These are phyloP conservation scores for Lantana camara DNA, from an alignment of 257 asterid genomes.

Conservation along the genomic window DNA sequence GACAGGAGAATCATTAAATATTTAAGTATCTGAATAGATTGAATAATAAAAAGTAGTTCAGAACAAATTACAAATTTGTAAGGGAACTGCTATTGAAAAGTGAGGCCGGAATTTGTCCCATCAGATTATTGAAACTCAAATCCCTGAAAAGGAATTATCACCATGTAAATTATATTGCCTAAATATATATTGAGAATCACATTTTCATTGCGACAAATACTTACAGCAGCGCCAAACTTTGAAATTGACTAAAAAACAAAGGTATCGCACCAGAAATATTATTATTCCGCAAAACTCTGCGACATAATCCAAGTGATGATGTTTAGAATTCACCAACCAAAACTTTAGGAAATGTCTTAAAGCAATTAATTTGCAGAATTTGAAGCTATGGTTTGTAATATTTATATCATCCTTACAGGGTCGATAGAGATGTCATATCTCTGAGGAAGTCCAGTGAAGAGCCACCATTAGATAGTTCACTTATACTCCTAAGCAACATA, in stretches of 20 bases:
- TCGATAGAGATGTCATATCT: conserved; percentile 48
- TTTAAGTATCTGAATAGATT: no score
- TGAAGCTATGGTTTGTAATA: background rate
- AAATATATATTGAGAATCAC: background rate
- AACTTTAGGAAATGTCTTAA: background rate
- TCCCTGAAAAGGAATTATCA: conserved; percentile 53
- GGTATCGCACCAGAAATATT: conserved; percentile 81
- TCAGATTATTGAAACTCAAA: conserved; percentile 85
- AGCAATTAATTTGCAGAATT: background rate
- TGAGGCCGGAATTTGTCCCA: conserved; percentile 55
- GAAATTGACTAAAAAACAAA: conserved; percentile 50
- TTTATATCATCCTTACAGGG: conserved; percentile 55
- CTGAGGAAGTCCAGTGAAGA: conserved; percentile 64
- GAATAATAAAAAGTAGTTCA: conserved; percentile 15
- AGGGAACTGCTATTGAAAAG: conserved; percentile 59
- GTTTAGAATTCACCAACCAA: conserved; percentile 11
- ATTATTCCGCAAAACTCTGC: conserved; percentile 76
- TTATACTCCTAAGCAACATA: conserved; percentile 64
- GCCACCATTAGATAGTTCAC: conserved; percentile 73
- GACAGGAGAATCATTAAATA: no score
- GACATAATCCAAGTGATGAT: conserved; percentile 7
- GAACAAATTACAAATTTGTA: conserved; percentile 49
- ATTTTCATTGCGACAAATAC: conserved; percentile 27
- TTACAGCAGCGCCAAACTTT: conserved; percentile 58
- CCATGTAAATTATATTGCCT: background rate